Percentiles rank a stretch among this genome's conserved stretches.
Conservation (phyloP, 495 filamentous ascomycete species). For the Aspergillus homomorphus region DNA sequence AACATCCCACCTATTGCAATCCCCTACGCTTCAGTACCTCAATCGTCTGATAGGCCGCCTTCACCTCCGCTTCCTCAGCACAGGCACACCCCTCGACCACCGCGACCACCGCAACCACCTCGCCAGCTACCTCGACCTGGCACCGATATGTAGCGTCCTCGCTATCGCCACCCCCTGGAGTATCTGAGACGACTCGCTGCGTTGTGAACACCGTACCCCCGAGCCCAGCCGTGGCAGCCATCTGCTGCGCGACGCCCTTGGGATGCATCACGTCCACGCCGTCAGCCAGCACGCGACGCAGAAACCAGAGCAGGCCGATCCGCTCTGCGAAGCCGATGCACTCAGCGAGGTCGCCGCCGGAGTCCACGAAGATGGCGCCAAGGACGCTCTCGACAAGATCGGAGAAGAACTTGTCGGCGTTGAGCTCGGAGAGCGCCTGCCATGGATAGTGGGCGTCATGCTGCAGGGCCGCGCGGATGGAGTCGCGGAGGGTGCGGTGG, state of each 20-base stretch:
- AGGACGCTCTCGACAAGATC: slow-evolving; percentile 81
- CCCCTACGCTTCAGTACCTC: slow-evolving; percentile 10
- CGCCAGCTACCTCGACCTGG: neutral
- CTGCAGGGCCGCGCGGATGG: slow-evolving; percentile 50
- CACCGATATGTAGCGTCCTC: slow-evolving; percentile 7
- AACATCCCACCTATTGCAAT: neutral
- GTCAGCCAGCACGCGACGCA: slow-evolving; percentile 58
- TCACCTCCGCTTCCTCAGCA: slow-evolving; percentile 30
- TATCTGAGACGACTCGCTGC: neutral
- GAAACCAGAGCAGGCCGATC: slow-evolving; percentile 61
- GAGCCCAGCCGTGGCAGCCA: slow-evolving; percentile 40
- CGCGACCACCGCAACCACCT: slow-evolving; percentile 11
- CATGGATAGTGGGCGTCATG: slow-evolving; percentile 64
- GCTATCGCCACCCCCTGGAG: slow-evolving; percentile 7
- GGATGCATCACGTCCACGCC: slow-evolving; percentile 68
- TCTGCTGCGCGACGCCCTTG: slow-evolving; percentile 62
- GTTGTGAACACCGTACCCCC: neutral
- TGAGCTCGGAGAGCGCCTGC: slow-evolving; percentile 61
- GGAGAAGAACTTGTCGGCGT: slow-evolving; percentile 76
- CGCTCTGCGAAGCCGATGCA: slow-evolving; percentile 59
- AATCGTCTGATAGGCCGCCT: slow-evolving; percentile 23
- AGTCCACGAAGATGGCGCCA: slow-evolving; percentile 85
- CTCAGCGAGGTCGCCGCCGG: slow-evolving; percentile 51
- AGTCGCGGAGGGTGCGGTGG: slow-evolving; percentile 45
- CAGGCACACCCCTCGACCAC: slow-evolving; percentile 19